A percentile compares a stretch with the other conserved stretches of the same genome.
phyloP scores from a whole-genome alignment of 495 filamentous ascomycete species.

The Penicillium cinerascens region DNA sequence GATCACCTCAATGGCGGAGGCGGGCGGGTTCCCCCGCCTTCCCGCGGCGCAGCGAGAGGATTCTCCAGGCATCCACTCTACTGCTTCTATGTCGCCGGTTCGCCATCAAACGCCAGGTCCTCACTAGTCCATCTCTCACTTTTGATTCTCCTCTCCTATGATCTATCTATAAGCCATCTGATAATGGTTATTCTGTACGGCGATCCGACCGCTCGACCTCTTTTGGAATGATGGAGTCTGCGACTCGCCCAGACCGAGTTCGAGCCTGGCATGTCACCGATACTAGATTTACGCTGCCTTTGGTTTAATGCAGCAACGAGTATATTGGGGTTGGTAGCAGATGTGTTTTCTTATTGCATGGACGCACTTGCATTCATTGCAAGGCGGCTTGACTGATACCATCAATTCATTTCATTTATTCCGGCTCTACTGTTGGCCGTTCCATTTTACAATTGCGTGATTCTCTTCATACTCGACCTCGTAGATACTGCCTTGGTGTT shows the following conservation, averaged over 20 bases:
- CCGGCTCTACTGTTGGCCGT: not conserved
- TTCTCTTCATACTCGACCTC: not conserved
- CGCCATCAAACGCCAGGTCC: conserved; percentile 8
- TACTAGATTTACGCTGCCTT: conserved; percentile 14
- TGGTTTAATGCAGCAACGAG: conserved; percentile 9
- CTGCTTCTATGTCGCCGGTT: conserved; percentile 17
- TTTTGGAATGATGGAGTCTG: conserved; percentile 9
- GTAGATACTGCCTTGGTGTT: not conserved
- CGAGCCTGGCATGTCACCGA: conserved; percentile 4
- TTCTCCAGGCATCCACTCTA: conserved; percentile 24
- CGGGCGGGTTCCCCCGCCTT: conserved; percentile 18
- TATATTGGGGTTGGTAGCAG: conserved; percentile 6
- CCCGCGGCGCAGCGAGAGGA: conserved; percentile 9
- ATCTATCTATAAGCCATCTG: conserved; percentile 18
- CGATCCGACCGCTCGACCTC: not conserved
- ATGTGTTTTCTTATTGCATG: conserved; percentile 18
- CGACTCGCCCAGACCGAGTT: not conserved
- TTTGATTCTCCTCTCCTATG: conserved; percentile 8
- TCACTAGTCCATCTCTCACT: conserved; percentile 11
- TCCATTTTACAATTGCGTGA: conserved; percentile 1
- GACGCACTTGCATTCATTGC: conserved; percentile 18
- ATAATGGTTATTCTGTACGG: conserved; percentile 10
- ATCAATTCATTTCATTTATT: conserved; percentile 18
- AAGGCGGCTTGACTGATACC: conserved; percentile 26
- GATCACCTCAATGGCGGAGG: conserved; percentile 29